These are phyloP conservation scores for Fomitopsis palustris DNA, from an alignment of 1,284 basidiomycete genomes.

Conservation along the genomic window DNA sequence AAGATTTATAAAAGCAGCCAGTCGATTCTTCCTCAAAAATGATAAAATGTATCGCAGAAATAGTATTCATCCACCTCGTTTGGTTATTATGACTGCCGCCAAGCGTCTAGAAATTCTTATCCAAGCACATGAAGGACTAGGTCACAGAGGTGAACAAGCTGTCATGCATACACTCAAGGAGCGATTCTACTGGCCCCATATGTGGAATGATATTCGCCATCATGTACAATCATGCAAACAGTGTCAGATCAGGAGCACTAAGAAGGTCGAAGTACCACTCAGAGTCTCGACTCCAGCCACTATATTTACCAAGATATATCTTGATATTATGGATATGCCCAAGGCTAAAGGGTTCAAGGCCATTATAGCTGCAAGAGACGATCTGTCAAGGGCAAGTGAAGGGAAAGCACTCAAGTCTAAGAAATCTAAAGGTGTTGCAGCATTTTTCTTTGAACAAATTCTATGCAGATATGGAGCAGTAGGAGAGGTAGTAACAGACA, in stretches of 20 bases:
- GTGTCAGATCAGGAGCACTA: constrained; percentile 28
- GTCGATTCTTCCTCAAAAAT: not conserved
- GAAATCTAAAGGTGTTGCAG: constrained; percentile 8
- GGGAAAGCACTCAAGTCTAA: constrained; percentile 11
- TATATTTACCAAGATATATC: constrained; percentile 35
- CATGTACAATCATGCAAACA: constrained; percentile 31
- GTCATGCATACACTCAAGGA: too few species aligned
- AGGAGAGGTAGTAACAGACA: constrained; percentile 26
- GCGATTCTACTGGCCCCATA: too few species aligned
- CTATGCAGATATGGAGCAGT: too few species aligned
- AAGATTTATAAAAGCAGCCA: not conserved
- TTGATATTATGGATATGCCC: too few species aligned
- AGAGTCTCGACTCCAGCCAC: constrained; percentile 25
- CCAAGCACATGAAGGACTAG: constrained; percentile 15
- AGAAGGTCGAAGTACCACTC: constrained; percentile 29
- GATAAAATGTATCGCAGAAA: not conserved
- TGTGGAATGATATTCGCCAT: constrained; percentile 12
- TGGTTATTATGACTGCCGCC: not conserved
- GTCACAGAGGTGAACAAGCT: too few species aligned
- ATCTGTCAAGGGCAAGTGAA: constrained; percentile 16
- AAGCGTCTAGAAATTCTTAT: constrained; percentile 3
- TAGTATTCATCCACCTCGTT: not conserved
- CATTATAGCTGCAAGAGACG: constrained; percentile 11
- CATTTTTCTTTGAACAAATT: too few species aligned
- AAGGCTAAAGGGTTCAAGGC: not conserved